Conservation (phyloP, 2,329 filamentous ascomycete species). For the Phaeoacremonium minimum region DNA sequence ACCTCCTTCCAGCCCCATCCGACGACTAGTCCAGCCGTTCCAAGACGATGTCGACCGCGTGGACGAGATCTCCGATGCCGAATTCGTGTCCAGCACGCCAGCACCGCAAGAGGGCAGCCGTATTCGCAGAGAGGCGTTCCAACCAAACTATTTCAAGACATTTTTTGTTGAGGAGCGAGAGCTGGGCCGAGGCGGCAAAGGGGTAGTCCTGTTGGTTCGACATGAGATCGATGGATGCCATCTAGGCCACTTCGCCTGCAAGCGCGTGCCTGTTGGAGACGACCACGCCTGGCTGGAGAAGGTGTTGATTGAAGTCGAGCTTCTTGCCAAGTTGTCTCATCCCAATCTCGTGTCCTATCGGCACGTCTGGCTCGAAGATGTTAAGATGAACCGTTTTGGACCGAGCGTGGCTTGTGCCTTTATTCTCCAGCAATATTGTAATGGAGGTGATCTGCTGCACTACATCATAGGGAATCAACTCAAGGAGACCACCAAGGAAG, state of each 20-base stretch:
- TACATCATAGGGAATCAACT: conserved; percentile 72
- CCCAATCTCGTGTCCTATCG: conserved; percentile 95
- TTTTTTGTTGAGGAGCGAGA: conserved; percentile 90
- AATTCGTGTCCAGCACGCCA: conserved; percentile 51
- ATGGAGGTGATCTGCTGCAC: conserved; percentile 82
- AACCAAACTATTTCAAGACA: conserved; percentile 83
- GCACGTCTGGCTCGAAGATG: conserved; percentile 94
- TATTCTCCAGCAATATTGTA: conserved; percentile 97
- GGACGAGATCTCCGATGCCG: conserved; percentile 25
- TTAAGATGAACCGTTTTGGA: conserved; percentile 77
- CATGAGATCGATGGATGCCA: conserved; percentile 87
- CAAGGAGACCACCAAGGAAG: conserved; percentile 68
- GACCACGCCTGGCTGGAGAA: conserved; percentile 96
- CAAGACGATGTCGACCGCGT: conserved; percentile 20
- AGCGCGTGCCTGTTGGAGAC: conserved; percentile 91
- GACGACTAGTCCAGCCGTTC: conserved; percentile 45
- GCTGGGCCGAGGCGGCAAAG: conserved; percentile 86
- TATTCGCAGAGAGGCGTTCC: conserved; percentile 84
- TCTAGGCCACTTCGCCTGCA: conserved; percentile 91
- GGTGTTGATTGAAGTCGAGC: conserved; percentile 85
- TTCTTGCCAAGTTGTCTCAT: conserved; percentile 87
- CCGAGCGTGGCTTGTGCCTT: conserved; percentile 93
- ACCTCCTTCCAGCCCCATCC: conserved; percentile 47
- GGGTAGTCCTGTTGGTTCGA: conserved; percentile 88
- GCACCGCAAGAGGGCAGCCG: conserved; percentile 52